Evolutionary conservation across 2,329 filamentous ascomycete genomes (phyloP), one percentile per base, ranked within the genome.

Genomic region (Phyllosticta citrichinensis): DNA sequence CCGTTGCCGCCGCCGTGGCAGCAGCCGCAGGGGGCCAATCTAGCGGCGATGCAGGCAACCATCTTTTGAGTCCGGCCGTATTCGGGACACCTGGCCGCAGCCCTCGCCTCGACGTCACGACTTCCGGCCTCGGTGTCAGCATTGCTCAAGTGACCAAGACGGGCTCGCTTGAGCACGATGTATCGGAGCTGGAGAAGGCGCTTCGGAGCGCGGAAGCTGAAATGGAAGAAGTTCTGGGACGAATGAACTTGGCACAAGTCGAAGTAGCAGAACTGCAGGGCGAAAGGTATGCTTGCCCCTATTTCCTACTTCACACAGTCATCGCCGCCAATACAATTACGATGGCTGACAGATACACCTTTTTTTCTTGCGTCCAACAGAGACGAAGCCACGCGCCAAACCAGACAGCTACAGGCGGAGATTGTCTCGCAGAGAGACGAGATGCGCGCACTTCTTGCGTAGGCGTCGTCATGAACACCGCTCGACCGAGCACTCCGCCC

Each of bases 171-270:
- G 88, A 91, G 71, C 83, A 84, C 63, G 86, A 88, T 63, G 89
- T 97, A 8, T 79, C 84, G 61, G 91, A 96, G 75, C 83, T 99
- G 2, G 94, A 99, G 77, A 86, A 84, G 68, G 87, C 92, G 17
- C 79, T 95, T 12, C 76, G 81, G 5, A 83, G 90, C 65, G 88
- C 90, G 17, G 90, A 94, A 68, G 77, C 78, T 56, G 89, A 93
- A 75, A 93, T 94, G 88, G 85, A 90, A 70, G 86, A 90, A 73
- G 89, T 94, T 8, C 88, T 95, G 8, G 80, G 86, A 63, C 82
- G 87, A 64, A 93, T 95, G 86, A 93, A 90, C 74, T 79, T 80
- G 66, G 88, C 89, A 10, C 89, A 94, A 76, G 89, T 92, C 67
- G 88, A 92, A 75, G 89, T 94, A 61, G 84, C 88, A 69, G 83